These are phyloP conservation scores for Smithsoniella earleae DNA, from an alignment of 163 green algal species.

Conservation along the genomic window DNA sequence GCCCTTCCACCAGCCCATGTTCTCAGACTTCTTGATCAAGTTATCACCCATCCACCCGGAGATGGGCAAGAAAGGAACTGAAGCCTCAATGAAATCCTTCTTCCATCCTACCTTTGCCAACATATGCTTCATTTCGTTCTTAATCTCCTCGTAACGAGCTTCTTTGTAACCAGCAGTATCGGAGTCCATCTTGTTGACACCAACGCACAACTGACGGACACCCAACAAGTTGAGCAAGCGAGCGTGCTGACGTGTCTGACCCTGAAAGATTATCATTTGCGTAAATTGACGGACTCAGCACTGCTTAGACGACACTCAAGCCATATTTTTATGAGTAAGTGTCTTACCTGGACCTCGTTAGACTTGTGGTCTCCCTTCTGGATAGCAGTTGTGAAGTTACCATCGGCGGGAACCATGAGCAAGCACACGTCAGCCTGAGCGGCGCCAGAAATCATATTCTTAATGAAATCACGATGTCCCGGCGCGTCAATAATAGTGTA, in stretches of 20 bases:
- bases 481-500: constrained; percentile 99
- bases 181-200: constrained; percentile 90
- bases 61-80: constrained; percentile 94
- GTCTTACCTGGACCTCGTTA: constrained; percentile 68
- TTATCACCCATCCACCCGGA: constrained; percentile 99
- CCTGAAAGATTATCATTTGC: constrained; percentile 39
- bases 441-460: constrained; percentile 99
- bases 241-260: constrained; percentile 85
- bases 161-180: constrained; percentile 89
- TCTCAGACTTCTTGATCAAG: constrained; percentile 90
- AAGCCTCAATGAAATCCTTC: constrained; percentile 74
- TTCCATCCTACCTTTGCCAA: constrained; percentile 53
- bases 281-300: too few species aligned
- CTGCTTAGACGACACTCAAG: too few species aligned
- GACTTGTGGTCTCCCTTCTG: constrained; percentile 97
- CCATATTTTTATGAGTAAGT: too few species aligned
- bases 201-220: constrained; percentile 81
- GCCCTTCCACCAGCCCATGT: constrained; percentile 96
- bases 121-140: constrained; percentile 91
- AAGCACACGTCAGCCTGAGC: constrained; percentile 91
- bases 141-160: constrained; percentile 94
- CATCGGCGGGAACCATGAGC: constrained; percentile 75
- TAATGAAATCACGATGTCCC: constrained; percentile 98
- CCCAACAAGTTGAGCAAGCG: constrained; percentile 76
- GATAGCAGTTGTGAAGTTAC: constrained; percentile 82